Conservation (phyloP, 768 basidiomycete genomes). For the Boletus rex-veris region DNA sequence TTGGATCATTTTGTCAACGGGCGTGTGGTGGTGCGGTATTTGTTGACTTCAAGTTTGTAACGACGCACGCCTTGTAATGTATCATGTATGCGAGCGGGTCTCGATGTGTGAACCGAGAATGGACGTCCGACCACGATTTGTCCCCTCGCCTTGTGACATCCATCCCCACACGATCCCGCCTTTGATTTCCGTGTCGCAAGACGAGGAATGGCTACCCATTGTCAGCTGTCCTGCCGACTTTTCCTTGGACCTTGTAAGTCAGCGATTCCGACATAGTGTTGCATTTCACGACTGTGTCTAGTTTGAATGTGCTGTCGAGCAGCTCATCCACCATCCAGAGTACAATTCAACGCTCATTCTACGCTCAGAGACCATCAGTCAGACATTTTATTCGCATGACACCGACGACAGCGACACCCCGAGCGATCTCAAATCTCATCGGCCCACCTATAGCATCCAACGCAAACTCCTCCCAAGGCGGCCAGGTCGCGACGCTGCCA, state of each 20-base stretch:
- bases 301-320: constrained; percentile 72
- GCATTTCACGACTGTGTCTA: constrained; percentile 26
- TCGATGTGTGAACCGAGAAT: background rate
- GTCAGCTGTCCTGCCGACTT: constrained; percentile 42
- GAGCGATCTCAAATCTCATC: constrained; percentile 34
- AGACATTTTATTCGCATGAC: constrained; percentile 11
- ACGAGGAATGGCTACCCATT: constrained; percentile 32
- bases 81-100: constrained; percentile 13
- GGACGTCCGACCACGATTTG: constrained; percentile 22
- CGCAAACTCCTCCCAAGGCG: constrained; percentile 73
- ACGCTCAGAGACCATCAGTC: constrained; percentile 65
- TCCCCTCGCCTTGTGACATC: constrained; percentile 19
- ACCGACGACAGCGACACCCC: constrained; percentile 30
- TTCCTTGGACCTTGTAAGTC: constrained; percentile 41
- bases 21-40: constrained; percentile 7
- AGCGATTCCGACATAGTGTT: background rate
- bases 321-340: constrained; percentile 85
- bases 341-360: constrained; percentile 90
- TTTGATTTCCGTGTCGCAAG: background rate
- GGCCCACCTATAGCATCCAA: constrained; percentile 51
- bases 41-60: constrained; percentile 4
- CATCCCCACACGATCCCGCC: background rate
- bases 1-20: constrained; percentile 17
- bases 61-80: constrained; percentile 14
- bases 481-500: constrained; percentile 66